Base-by-base conservation (phyloP, 2,329 filamentous ascomycete genomes). In the Samsoniella hepiali region DNA sequence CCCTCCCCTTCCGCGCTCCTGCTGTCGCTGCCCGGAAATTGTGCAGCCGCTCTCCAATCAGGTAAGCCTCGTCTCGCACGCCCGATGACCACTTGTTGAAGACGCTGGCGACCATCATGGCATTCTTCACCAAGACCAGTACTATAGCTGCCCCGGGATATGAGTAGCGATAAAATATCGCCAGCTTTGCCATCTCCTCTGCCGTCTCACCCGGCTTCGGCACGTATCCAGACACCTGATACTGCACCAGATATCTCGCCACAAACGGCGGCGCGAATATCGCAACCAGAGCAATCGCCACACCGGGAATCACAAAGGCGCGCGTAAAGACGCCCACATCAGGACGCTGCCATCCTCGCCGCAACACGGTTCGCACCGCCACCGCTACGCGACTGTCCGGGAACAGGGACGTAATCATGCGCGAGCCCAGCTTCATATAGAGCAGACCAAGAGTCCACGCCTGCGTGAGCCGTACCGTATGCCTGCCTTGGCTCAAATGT, bases 361-460 rank as follows among this genome's bases (percentile, higher is more conserved):
- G 86, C 63, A 93, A 81, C 17, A 96, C 87, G 2, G 88, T 89
- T 2, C 87, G 85, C 17, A 96, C 84, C 0, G 93, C 91, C 58
- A 86, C 82, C 0, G 92, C 89, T 1, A 90, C 84, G 4, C 91
- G 88, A 10, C 89, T 89, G 10, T 87, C 83, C 9, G 86, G 85
- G 66, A 91, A 83, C 70, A 88, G 83, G 13, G 89, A 80, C 29
- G 88, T 81, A 32, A 93, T 81, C 69, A 92, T 78, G 45, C 90
- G 88, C 17, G 87, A 84, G 0, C 85, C 85, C 69, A 98, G 86
- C 67, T 96, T 93, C 36, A 96, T 83, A 74, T 97, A 97, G 3
- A 99, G 82, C 29, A 99, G 84, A 5, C 95, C 95, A 1, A 99
- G 81, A 0, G 93, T 96, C 93, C 94, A 99, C 64, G 93, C 89